Conservation (phyloP, 73 alveolate genomes). For the Paramecium caudatum region DNA sequence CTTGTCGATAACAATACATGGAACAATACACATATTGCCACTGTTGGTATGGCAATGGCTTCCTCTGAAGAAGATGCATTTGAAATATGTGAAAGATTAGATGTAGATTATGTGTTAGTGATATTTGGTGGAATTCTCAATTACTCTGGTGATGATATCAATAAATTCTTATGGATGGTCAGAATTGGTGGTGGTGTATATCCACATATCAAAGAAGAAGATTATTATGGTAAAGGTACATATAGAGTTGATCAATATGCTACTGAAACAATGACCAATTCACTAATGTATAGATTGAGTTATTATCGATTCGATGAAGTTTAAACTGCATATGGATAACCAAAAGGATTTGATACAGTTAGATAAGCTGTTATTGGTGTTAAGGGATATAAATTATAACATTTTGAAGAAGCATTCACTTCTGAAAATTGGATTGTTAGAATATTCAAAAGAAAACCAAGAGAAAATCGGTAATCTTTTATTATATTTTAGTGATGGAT, state of each 20-base stretch:
- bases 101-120: slow-evolving; percentile 90
- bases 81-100: slow-evolving; percentile 86
- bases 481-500: slow-evolving; percentile 52
- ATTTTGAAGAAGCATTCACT: slow-evolving; percentile 92
- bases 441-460: slow-evolving; percentile 79
- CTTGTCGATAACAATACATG: slow-evolving; percentile 94
- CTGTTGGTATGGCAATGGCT: slow-evolving; percentile 94
- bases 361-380: slow-evolving; percentile 90
- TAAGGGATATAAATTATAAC: slow-evolving; percentile 87
- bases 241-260: slow-evolving; percentile 88
- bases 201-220: slow-evolving; percentile 90
- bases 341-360: slow-evolving; percentile 89
- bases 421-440: slow-evolving; percentile 94
- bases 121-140: slow-evolving; percentile 87
- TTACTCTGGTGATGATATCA: slow-evolving; percentile 94
- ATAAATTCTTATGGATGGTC: slow-evolving; percentile 94
- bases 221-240: slow-evolving; percentile 82
- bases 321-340: slow-evolving; percentile 80
- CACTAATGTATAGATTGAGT: slow-evolving; percentile 90
- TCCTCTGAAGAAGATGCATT: slow-evolving; percentile 92
- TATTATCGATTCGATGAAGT: slow-evolving; percentile 92
- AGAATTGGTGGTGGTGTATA: slow-evolving; percentile 94
- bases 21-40: slow-evolving; percentile 95
- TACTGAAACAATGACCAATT: slow-evolving; percentile 88
- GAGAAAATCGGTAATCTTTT: slow-evolving; percentile 74